phyloP scores from a whole-genome alignment of 2,329 filamentous ascomycete species.

The Lachnellula hyalina region DNA sequence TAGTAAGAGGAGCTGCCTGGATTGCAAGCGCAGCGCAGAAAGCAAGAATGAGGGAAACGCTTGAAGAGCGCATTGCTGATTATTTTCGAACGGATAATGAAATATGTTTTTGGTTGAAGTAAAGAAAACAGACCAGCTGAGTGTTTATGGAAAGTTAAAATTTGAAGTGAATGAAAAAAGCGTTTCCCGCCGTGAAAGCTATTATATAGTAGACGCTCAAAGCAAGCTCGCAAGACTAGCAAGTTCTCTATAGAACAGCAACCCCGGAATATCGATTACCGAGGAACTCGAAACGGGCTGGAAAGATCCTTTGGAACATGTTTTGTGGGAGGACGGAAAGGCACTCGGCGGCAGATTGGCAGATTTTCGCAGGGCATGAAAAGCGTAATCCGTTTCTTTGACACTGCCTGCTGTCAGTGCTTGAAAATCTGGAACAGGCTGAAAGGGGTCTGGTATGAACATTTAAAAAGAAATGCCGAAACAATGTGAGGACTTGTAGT shows the following conservation, averaged over 20 bases:
- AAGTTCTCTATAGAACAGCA: not conserved
- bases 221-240: not conserved
- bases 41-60: conserved; percentile 22
- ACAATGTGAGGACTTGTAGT: not conserved
- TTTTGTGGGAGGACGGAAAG: conserved; percentile 5
- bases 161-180: not conserved
- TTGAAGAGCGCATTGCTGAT: conserved; percentile 23
- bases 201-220: conserved; percentile 1
- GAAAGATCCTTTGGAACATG: conserved; percentile 8
- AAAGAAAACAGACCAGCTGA: conserved; percentile 15
- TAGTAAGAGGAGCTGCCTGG: conserved; percentile 16
- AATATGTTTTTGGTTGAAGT: not conserved
- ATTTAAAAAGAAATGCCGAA: not conserved
- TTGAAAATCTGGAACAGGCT: not conserved
- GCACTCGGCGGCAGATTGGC: conserved; percentile 2
- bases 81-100: not conserved
- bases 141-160: not conserved
- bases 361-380: conserved; percentile 5
- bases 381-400: conserved; percentile 6
- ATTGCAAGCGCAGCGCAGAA: conserved; percentile 23
- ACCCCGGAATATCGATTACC: not conserved
- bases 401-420: not conserved
- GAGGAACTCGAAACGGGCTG: conserved; percentile 1
- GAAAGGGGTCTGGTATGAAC: not conserved
- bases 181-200: not conserved